These are phyloP conservation scores for Misopates orontium DNA, from an alignment of 257 asterid genomes.

Conservation along the genomic window DNA sequence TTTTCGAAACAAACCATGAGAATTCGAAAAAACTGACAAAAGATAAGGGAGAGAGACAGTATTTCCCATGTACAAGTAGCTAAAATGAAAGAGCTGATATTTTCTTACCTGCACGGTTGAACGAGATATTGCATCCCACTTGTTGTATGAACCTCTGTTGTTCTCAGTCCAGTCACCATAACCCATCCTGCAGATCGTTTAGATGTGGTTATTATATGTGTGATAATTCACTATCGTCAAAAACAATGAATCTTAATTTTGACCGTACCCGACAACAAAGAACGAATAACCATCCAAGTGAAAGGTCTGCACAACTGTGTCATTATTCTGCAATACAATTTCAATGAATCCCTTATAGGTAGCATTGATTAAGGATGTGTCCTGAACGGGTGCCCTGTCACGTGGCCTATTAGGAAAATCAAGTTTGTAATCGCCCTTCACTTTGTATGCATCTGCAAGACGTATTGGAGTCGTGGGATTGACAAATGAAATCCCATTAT, in stretches of 20 bases:
- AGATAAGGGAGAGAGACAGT: too few species aligned
- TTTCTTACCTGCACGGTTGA: constrained; percentile 80
- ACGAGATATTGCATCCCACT: constrained; percentile 96
- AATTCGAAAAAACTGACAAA: too few species aligned
- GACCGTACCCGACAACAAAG: constrained; percentile 84
- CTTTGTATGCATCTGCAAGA: constrained; percentile 70
- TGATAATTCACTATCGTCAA: background rate
- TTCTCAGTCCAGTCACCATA: constrained; percentile 87
- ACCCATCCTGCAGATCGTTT: constrained; percentile 64
- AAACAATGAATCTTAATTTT: background rate
- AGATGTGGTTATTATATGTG: background rate
- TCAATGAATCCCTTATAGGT: constrained; percentile 93
- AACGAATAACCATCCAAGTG: constrained; percentile 93
- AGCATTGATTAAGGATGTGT: constrained; percentile 69
- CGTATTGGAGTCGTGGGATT: constrained; percentile 80
- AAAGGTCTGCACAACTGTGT: constrained; percentile 69
- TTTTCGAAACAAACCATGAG: background rate
- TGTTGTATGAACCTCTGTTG: constrained; percentile 74
- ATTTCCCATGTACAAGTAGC: background rate
- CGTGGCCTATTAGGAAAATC: constrained; percentile 74
- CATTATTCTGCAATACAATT: constrained; percentile 80
- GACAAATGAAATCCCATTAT: constrained; percentile 75
- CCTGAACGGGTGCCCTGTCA: constrained; percentile 54
- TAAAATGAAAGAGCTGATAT: background rate
- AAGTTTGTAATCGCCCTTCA: constrained; percentile 82